A percentile compares a stretch with the other conserved stretches of the same genome.
Evolutionary conservation across 2,329 filamentous ascomycete species (phyloP).

Genomic region (Fusarium sp.): DNA sequence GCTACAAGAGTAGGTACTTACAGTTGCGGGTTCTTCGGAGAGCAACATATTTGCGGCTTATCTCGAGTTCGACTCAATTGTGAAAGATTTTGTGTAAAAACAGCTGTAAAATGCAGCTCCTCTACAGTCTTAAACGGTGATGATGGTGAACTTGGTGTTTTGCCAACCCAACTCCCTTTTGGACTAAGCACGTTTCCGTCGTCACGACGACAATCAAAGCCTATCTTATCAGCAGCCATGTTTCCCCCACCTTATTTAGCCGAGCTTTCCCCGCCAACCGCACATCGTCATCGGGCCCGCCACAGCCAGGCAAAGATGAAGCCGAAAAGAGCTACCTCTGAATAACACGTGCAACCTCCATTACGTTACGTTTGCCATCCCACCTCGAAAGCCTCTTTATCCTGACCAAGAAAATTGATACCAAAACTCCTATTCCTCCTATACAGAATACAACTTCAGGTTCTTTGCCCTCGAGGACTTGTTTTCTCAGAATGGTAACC

Average conservation of each 20-base stretch:
- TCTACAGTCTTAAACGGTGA: not conserved
- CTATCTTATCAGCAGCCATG: not conserved
- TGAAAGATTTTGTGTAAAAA: not conserved
- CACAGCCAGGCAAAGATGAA: slow-evolving; percentile 29
- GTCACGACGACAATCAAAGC: slow-evolving; percentile 45
- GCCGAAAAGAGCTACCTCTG: slow-evolving; percentile 29
- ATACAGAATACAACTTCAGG: not conserved
- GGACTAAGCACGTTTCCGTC: slow-evolving; percentile 30
- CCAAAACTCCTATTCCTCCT: not conserved
- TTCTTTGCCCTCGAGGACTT: not conserved
- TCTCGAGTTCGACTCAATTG: not conserved
- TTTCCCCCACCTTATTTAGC: slow-evolving; percentile 3
- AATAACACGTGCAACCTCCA: slow-evolving; percentile 20
- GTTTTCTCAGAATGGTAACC: slow-evolving; percentile 52
- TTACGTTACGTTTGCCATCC: not conserved
- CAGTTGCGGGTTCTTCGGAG: slow-evolving; percentile 89
- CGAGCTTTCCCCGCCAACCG: slow-evolving; percentile 33
- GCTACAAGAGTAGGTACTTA: slow-evolving; percentile 55
- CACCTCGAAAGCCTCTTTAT: not conserved
- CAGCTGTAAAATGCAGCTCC: not conserved
- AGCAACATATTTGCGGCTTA: slow-evolving; percentile 77
- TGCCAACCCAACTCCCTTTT: slow-evolving; percentile 1
- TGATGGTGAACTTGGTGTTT: slow-evolving; percentile 18
- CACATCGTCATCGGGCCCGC: slow-evolving; percentile 41
- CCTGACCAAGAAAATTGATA: not conserved